These are phyloP conservation scores for Raffaelea ambrosiae DNA, from an alignment of 2,329 filamentous ascomycete species.

Conservation along the genomic window DNA sequence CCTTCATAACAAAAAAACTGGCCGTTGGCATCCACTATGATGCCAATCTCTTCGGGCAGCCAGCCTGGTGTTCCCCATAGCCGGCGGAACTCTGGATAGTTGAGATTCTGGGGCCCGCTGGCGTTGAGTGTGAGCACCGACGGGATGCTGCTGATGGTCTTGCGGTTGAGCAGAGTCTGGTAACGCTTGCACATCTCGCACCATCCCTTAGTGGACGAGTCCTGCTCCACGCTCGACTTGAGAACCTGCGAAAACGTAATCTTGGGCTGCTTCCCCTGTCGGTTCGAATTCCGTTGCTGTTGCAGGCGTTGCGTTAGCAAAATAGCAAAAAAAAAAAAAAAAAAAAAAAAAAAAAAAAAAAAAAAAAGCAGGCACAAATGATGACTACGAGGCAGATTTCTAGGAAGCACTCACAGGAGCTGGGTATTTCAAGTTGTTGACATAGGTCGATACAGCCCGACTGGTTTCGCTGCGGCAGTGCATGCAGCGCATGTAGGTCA, in stretches of 20 bases:
- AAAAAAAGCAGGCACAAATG: not conserved
- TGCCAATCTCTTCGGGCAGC: slow-evolving; percentile 87
- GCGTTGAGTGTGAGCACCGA: slow-evolving; percentile 85
- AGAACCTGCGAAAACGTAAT: slow-evolving; percentile 80
- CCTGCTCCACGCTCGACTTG: slow-evolving; percentile 85
- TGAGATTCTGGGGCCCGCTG: slow-evolving; percentile 40
- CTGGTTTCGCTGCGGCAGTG: slow-evolving; percentile 83
- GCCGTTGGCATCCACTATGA: slow-evolving; percentile 74
- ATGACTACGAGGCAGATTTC: no score
- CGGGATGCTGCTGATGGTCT: slow-evolving; percentile 74
- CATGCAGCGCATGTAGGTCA: slow-evolving; percentile 71
- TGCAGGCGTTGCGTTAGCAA: no score
- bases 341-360: no score
- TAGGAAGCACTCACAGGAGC: slow-evolving; percentile 34
- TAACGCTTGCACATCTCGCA: slow-evolving; percentile 87
- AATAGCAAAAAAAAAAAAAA: slow-evolving; percentile 9
- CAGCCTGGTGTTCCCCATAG: slow-evolving; percentile 87
- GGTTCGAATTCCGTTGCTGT: slow-evolving; percentile 13
- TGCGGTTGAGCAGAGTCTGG: slow-evolving; percentile 76
- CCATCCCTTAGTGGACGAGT: slow-evolving; percentile 86
- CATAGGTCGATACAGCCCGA: slow-evolving; percentile 67
- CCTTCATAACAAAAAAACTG: slow-evolving; percentile 94
- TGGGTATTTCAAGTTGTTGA: slow-evolving; percentile 82
- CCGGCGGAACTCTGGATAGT: slow-evolving; percentile 61
- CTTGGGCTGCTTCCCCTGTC: slow-evolving; percentile 43